Percentiles rank a stretch among this genome's conserved stretches.
These are phyloP conservation scores for Emiliania huxleyi DNA, from an alignment of 78 protist species.

Conservation along the genomic window DNA sequence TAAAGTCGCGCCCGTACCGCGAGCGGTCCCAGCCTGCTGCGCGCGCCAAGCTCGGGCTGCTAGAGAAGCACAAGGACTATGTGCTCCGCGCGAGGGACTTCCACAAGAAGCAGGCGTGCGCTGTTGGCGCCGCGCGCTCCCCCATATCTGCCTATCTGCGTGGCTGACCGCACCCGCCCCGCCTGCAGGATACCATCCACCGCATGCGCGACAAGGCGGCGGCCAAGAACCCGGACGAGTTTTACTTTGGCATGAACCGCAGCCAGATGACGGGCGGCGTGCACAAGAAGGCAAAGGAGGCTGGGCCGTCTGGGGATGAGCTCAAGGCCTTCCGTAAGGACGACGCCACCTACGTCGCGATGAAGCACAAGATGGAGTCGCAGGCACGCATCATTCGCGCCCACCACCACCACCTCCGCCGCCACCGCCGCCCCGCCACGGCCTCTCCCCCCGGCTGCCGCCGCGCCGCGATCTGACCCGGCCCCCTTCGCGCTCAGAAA, in stretches of 20 bases:
- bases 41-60: slow-evolving; percentile 60
- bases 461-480: no score
- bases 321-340: slow-evolving; percentile 8
- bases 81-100: slow-evolving; percentile 58
- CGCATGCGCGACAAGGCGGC: slow-evolving; percentile 44
- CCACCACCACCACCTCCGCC: not conserved
- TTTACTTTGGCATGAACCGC: slow-evolving; percentile 51
- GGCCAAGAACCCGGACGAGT: slow-evolving; percentile 61
- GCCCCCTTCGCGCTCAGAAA: not conserved
- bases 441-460: not conserved
- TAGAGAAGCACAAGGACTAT: slow-evolving; percentile 83
- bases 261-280: slow-evolving; percentile 15
- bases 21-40: slow-evolving; percentile 71
- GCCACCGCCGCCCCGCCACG: not conserved
- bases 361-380: not conserved
- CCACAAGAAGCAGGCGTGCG: slow-evolving; percentile 40
- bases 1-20: slow-evolving; percentile 53
- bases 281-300: not conserved
- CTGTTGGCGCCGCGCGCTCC: no score
- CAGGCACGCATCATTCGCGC: not conserved
- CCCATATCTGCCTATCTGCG: not conserved
- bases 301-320: not conserved
- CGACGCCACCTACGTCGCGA: slow-evolving; percentile 4
- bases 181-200: not conserved
- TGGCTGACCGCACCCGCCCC: not conserved